phyloP scores from a whole-genome alignment of 2,329 filamentous ascomycete genomes.

The Lecanicillium sp. region DNA sequence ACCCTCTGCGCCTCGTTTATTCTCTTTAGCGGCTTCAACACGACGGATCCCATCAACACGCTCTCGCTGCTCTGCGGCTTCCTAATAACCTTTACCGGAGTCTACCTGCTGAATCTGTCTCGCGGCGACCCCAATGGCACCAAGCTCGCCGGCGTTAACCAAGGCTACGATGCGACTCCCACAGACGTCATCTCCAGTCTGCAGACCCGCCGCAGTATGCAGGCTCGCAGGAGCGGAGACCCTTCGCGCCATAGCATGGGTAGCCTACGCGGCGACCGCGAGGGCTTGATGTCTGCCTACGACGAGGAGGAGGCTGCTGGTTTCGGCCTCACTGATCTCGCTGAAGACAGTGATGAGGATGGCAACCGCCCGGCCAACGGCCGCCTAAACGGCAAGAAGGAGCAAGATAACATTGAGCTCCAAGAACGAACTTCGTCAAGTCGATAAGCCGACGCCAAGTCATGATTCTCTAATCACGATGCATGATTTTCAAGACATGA shows the following conservation, averaged over 20 bases:
- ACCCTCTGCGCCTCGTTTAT: constrained; percentile 94
- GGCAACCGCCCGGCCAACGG: constrained; percentile 28
- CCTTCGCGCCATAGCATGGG: constrained; percentile 57
- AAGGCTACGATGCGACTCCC: constrained; percentile 69
- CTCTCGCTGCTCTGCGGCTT: constrained; percentile 90
- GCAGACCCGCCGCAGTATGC: constrained; percentile 90
- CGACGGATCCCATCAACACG: constrained; percentile 82
- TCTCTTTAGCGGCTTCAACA: constrained; percentile 94
- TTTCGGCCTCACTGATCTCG: constrained; percentile 71
- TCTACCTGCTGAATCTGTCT: constrained; percentile 94
- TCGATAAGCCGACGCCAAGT: background rate
- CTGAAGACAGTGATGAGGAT: constrained; percentile 68
- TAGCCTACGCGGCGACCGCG: constrained; percentile 60
- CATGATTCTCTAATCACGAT: constrained; percentile 2
- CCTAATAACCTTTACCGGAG: constrained; percentile 88
- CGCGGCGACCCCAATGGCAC: constrained; percentile 80
- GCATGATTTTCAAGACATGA: constrained; percentile 8
- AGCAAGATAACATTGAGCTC: constrained; percentile 40
- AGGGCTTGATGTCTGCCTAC: constrained; percentile 81
- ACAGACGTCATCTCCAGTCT: constrained; percentile 87
- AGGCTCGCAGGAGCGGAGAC: constrained; percentile 67
- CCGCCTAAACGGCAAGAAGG: constrained; percentile 32
- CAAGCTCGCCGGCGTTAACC: constrained; percentile 51
- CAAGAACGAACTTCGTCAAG: constrained; percentile 37
- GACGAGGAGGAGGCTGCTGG: constrained; percentile 71